A percentile compares a stretch with the other conserved stretches of the same genome.
These are phyloP conservation scores for Ulota crispa DNA, from an alignment of 225 moss, liverwort and hornwort genomes.

Conservation along the genomic window DNA sequence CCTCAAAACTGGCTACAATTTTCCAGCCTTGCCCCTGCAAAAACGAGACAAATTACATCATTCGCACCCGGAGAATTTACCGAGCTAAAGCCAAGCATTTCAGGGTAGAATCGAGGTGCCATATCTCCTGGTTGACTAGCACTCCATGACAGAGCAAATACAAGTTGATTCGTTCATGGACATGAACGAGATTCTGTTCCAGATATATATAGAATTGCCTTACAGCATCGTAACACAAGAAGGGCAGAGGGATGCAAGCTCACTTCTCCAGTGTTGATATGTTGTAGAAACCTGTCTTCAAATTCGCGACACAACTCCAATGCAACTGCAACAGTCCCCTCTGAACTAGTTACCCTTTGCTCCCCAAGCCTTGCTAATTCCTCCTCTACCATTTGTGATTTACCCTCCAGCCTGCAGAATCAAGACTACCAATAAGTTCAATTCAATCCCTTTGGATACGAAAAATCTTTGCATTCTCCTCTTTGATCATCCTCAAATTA, in stretches of 20 bases:
- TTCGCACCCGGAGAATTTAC: not conserved
- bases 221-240: not conserved
- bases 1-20: conserved; percentile 87
- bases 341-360: conserved; percentile 77
- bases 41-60: not conserved
- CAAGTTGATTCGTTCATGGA: not conserved
- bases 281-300: conserved; percentile 82
- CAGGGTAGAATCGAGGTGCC: not conserved
- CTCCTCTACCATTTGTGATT: conserved; percentile 76
- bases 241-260: not conserved
- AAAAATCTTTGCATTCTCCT: not conserved
- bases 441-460: not conserved
- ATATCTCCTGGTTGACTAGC: not conserved
- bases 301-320: conserved; percentile 89
- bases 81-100: not conserved
- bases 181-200: not conserved
- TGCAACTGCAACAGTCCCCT: conserved; percentile 86
- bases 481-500: not conserved
- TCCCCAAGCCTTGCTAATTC: conserved; percentile 89
- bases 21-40: conserved; percentile 87
- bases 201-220: not conserved
- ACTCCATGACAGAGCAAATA: not conserved
- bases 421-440: conserved; percentile 11
- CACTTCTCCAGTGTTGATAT: conserved; percentile 84
- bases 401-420: conserved; percentile 76